Conservation (phyloP, 2,329 filamentous ascomycete genomes). For the Microcyclosporella mali region DNA sequence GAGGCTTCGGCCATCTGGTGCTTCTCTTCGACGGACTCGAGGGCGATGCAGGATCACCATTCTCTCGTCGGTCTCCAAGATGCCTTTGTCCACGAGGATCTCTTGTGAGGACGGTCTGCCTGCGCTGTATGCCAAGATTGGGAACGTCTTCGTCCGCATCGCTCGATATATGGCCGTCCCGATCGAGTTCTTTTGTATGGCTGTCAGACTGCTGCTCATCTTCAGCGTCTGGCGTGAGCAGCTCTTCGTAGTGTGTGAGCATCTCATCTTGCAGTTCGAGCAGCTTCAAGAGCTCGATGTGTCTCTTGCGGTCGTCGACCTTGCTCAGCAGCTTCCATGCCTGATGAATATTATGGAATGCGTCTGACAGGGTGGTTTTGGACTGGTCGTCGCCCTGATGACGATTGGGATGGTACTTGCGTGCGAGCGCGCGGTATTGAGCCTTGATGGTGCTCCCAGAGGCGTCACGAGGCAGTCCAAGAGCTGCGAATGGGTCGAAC, state of each 20-base stretch:
- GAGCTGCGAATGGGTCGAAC: constrained; percentile 73
- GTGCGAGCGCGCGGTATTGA: constrained; percentile 82
- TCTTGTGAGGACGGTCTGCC: constrained; percentile 21
- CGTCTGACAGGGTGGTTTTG: constrained; percentile 20
- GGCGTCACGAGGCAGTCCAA: constrained; percentile 65
- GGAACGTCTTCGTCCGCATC: constrained; percentile 31
- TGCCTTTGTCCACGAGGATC: constrained; percentile 12
- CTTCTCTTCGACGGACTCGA: constrained; percentile 18
- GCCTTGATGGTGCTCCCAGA: constrained; percentile 75
- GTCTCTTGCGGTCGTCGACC: constrained; percentile 24
- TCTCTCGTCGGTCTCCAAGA: constrained; percentile 11
- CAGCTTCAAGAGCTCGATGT: constrained; percentile 26
- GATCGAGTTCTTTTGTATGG: constrained; percentile 10
- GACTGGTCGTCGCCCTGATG: constrained; percentile 47
- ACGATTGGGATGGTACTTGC: constrained; percentile 64
- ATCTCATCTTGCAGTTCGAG: constrained; percentile 27
- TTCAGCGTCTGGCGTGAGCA: constrained; percentile 15
- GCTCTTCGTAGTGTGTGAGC: constrained; percentile 20
- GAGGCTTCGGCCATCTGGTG: constrained; percentile 8
- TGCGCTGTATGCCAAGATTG: constrained; percentile 18
- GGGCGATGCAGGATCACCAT: constrained; percentile 6
- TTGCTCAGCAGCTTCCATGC: constrained; percentile 27
- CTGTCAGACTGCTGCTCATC: constrained; percentile 6
- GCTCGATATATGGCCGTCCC: constrained; percentile 29
- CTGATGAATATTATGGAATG: constrained; percentile 28